These are phyloP conservation scores for Rhizopogon sp. DNA, from an alignment of 768 basidiomycete genomes.

Conservation along the genomic window DNA sequence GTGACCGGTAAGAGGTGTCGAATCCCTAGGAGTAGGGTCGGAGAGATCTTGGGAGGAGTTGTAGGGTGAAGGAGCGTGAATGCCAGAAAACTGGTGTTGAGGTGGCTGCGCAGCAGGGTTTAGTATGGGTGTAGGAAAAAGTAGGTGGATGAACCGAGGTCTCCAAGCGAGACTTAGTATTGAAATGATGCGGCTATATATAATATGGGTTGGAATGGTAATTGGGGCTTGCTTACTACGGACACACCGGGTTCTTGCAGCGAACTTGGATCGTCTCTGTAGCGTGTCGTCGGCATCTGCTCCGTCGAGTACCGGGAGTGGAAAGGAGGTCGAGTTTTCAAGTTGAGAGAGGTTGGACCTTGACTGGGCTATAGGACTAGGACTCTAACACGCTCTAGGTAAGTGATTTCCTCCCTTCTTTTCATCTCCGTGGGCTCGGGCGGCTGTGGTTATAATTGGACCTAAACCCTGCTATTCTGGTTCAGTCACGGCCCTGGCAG, in stretches of 20 bases:
- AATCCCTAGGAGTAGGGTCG: constrained; percentile 19
- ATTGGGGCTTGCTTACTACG: constrained; percentile 1
- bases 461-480: too few relatives aligned
- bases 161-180: not conserved
- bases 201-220: constrained; percentile 1
- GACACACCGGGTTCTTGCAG: constrained; percentile 13
- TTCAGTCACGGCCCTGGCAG: too few relatives aligned
- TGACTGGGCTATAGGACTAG: too few relatives aligned
- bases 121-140: constrained; percentile 3
- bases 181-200: not conserved
- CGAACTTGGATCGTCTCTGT: constrained; percentile 15
- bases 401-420: too few relatives aligned
- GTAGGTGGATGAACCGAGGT: not conserved
- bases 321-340: too few relatives aligned
- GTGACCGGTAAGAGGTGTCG: constrained; percentile 16
- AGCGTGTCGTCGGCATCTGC: constrained; percentile 17
- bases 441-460: too few relatives aligned
- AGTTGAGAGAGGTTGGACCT: too few relatives aligned
- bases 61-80: constrained; percentile 30
- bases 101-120: constrained; percentile 27
- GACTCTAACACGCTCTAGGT: too few relatives aligned
- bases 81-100: constrained; percentile 27
- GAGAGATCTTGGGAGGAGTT: constrained; percentile 14
- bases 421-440: too few relatives aligned
- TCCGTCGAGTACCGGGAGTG: constrained; percentile 17